Evolutionary conservation across 1,284 basidiomycete genomes (phyloP).

Genomic region (Tilletia indica): DNA sequence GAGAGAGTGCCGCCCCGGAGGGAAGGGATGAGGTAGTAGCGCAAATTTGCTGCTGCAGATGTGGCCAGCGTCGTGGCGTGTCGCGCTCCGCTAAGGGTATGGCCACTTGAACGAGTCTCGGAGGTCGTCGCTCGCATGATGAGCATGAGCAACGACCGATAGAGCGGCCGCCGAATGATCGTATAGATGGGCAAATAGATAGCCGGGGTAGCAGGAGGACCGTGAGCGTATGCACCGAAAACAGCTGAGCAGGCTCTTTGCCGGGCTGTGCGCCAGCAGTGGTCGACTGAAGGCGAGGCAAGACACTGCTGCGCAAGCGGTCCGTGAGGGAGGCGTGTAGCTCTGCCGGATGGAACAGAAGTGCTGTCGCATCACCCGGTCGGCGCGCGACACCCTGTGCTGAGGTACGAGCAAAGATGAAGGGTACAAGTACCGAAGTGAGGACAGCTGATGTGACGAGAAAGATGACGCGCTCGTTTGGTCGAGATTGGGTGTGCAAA

Average conservation of each 20-base stretch:
- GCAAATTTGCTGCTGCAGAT: neutral
- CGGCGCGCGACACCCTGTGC: neutral
- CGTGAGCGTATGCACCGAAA: neutral
- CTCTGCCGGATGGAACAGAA: conserved; percentile 6
- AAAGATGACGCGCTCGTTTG: conserved; percentile 16
- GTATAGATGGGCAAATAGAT: conserved; percentile 10
- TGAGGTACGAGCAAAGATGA: conserved; percentile 2
- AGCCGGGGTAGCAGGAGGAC: neutral
- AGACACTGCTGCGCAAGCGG: neutral
- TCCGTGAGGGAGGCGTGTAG: neutral
- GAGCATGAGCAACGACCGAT: conserved; percentile 3
- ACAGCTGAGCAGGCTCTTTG: conserved; percentile 4
- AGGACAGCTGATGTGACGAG: neutral
- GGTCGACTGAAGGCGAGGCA: neutral
- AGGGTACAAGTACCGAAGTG: conserved; percentile 2
- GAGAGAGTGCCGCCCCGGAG: neutral
- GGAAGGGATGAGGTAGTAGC: conserved; percentile 13
- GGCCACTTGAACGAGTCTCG: neutral
- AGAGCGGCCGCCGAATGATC: conserved; percentile 9
- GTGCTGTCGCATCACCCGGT: neutral
- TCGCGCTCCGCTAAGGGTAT: conserved; percentile 7
- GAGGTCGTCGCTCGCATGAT: neutral
- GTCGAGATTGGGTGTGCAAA: neutral
- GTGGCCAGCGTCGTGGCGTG: neutral
- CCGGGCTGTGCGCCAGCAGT: neutral